phyloP scores from a whole-genome alignment of 1,284 basidiomycete genomes.

The Flammula alnicola region DNA sequence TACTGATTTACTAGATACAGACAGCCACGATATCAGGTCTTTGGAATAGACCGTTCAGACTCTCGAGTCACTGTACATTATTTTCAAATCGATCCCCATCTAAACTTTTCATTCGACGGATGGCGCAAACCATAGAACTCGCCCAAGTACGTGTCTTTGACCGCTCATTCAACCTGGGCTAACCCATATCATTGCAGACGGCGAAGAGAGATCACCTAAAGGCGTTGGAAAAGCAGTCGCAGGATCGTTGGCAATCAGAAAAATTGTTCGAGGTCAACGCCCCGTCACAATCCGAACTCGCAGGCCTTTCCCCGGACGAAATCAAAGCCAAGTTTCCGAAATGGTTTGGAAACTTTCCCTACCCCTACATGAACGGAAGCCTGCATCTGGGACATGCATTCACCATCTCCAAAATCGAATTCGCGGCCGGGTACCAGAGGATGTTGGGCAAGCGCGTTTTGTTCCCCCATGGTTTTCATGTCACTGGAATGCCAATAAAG shows the following conservation, averaged over 20 bases:
- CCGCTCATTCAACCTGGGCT: constrained; percentile 1
- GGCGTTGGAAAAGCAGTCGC: constrained; percentile 84
- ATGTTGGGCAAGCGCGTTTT: constrained; percentile 95
- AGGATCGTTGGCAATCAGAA: constrained; percentile 77
- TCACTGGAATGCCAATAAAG: constrained; percentile 99
- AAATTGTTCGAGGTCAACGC: constrained; percentile 85
- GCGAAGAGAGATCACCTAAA: constrained; percentile 90
- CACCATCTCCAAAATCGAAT: constrained; percentile 98
- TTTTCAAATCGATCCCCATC: constrained; percentile 25
- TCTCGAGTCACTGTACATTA: constrained; percentile 37
- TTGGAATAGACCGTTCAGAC: constrained; percentile 30
- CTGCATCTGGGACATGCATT: constrained; percentile 98
- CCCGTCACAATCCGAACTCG: constrained; percentile 70
- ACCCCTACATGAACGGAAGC: constrained; percentile 98
- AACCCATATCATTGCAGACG: constrained; percentile 57
- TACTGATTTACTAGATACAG: constrained; percentile 31
- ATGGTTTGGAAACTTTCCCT: constrained; percentile 97
- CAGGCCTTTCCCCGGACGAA: constrained; percentile 65
- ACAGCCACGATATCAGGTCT: constrained; percentile 36
- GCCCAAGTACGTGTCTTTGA: constrained; percentile 47
- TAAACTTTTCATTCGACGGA: constrained; percentile 28
- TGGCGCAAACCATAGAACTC: constrained; percentile 60
- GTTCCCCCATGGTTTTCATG: constrained; percentile 97
- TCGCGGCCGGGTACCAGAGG: constrained; percentile 93
- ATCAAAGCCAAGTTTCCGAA: constrained; percentile 84